A percentile compares a stretch with the other conserved stretches of the same genome.
Conservation (phyloP, 2,329 filamentous ascomycete species). For the Ophiostoma sp. region DNA sequence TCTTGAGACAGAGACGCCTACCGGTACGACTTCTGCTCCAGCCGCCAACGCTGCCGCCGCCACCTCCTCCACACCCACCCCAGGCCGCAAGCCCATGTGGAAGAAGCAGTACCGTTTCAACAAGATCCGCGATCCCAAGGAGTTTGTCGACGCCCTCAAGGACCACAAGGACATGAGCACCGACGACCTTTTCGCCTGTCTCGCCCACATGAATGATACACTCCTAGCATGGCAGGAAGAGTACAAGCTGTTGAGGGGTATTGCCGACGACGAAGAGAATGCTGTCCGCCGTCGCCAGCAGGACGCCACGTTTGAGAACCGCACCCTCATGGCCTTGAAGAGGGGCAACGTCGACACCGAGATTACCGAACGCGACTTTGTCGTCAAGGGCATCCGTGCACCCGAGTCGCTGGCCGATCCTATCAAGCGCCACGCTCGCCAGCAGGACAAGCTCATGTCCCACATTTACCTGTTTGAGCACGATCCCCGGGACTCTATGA, state of each 20-base stretch:
- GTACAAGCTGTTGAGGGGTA: constrained; percentile 50
- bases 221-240: constrained; percentile 57
- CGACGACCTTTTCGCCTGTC: constrained; percentile 46
- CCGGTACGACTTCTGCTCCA: neutral
- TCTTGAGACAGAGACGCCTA: neutral
- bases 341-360: constrained; percentile 47
- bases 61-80: neutral
- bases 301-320: constrained; percentile 39
- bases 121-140: constrained; percentile 52
- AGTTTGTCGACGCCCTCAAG: constrained; percentile 51
- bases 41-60: neutral
- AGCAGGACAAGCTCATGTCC: constrained; percentile 60
- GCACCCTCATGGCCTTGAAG: constrained; percentile 46
- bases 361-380: constrained; percentile 52
- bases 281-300: constrained; percentile 51
- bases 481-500: constrained; percentile 57
- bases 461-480: constrained; percentile 62
- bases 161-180: constrained; percentile 52
- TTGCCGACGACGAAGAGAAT: constrained; percentile 60
- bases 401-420: constrained; percentile 47
- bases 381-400: constrained; percentile 55
- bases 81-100: constrained; percentile 32
- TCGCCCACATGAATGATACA: constrained; percentile 48
- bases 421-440: constrained; percentile 46
- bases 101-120: constrained; percentile 48